Percentiles rank a stretch among this genome's conserved stretches.
Conservation (phyloP, 2,329 filamentous ascomycete species). For the Pseudogymnoascus sp. region DNA sequence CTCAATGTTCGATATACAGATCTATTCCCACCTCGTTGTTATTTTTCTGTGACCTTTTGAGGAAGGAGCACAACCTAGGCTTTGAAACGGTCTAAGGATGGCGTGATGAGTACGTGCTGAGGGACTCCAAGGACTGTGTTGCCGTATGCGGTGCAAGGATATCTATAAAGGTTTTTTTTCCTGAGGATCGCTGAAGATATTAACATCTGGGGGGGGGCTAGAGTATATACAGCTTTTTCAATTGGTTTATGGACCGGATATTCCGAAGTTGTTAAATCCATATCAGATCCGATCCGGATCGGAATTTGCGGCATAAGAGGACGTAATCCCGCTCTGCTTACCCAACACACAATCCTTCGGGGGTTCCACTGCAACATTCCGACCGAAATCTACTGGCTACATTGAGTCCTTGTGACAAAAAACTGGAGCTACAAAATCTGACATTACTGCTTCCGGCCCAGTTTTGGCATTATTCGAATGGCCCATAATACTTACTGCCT, state of each 20-base stretch:
- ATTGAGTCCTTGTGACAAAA: not conserved
- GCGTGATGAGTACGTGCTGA: not conserved
- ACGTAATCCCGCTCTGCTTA: not conserved
- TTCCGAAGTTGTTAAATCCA: not conserved
- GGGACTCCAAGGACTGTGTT: not conserved
- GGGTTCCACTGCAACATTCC: not conserved
- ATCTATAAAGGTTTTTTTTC: not conserved
- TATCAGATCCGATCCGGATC: not conserved
- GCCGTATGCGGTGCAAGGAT: not conserved
- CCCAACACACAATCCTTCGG: not conserved
- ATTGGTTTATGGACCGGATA: not conserved
- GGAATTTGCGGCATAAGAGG: not conserved
- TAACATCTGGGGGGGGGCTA: not conserved
- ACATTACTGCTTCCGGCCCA: not conserved
- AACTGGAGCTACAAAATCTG: not conserved
- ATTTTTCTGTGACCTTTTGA: not conserved
- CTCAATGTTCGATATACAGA: not conserved
- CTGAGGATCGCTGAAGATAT: not conserved
- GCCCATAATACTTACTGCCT: not conserved
- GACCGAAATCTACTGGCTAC: not conserved
- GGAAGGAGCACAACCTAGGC: not conserved
- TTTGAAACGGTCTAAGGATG: not conserved
- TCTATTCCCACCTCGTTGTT: not conserved
- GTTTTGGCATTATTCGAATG: not conserved
- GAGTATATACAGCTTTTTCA: not conserved